Percentiles rank a stretch among this genome's conserved stretches.
phyloP scores from a whole-genome alignment of 208 protist genomes.

The Trypanosoma conorhini region DNA sequence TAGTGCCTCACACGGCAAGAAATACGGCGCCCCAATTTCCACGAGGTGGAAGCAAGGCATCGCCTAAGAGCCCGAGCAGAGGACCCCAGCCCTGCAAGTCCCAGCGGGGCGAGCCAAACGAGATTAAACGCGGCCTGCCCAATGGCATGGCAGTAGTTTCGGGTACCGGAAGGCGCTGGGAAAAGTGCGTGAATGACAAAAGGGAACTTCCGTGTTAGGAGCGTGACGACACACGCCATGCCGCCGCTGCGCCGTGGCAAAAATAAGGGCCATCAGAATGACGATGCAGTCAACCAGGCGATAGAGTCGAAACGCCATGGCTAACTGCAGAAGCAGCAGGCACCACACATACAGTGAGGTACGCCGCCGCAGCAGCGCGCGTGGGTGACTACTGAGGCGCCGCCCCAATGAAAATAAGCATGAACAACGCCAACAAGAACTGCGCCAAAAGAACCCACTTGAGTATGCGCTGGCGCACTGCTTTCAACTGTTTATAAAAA shows the following conservation, averaged over 20 bases:
- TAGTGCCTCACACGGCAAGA: conserved; percentile 49
- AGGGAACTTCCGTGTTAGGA: conserved; percentile 62
- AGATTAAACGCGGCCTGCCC: conserved; percentile 50
- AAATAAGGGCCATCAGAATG: conserved; percentile 46
- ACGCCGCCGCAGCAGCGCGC: conserved; percentile 41
- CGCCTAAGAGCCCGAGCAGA: conserved; percentile 47
- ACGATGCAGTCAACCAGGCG: conserved; percentile 47
- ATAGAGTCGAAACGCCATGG: conserved; percentile 42
- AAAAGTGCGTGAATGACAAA: conserved; percentile 50
- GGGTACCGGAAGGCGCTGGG: conserved; percentile 53
- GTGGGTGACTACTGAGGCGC: conserved; percentile 32
- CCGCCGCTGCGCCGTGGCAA: conserved; percentile 39
- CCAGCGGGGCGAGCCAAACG: conserved; percentile 53
- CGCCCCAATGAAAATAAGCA: conserved; percentile 65
- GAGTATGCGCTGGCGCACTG: conserved; percentile 10
- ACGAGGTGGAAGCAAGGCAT: conserved; percentile 33
- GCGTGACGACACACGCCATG: conserved; percentile 49
- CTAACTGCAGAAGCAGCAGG: conserved; percentile 35
- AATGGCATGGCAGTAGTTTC: conserved; percentile 70
- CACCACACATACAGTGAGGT: conserved; percentile 48
- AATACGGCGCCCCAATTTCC: conserved; percentile 69
- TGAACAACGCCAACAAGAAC: conserved; percentile 43
- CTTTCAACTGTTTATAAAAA: conserved; percentile 24
- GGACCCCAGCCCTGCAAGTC: conserved; percentile 51
- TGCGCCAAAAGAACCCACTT: conserved; percentile 47